A percentile compares a stretch with the other conserved stretches of the same genome.
phyloP scores from a whole-genome alignment of 2,329 filamentous ascomycete genomes.

The Fusarium hostae region DNA sequence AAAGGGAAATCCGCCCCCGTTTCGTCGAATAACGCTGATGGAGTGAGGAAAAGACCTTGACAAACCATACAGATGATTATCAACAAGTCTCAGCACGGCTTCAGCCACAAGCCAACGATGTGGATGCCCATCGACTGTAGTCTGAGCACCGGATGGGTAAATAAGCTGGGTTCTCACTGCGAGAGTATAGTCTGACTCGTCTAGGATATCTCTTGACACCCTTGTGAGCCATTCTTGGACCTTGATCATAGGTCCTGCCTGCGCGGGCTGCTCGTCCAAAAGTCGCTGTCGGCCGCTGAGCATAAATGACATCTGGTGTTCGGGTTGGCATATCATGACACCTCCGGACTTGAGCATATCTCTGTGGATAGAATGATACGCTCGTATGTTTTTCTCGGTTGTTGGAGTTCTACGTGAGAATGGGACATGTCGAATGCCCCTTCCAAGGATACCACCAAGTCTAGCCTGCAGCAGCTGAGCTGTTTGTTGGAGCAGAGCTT shows the following conservation, averaged over 20 bases:
- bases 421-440: conserved; percentile 65
- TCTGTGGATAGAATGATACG: conserved; percentile 48
- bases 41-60: conserved; percentile 47
- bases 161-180: conserved; percentile 67
- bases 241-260: conserved; percentile 62
- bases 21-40: conserved; percentile 51
- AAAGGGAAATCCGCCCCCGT: conserved; percentile 53
- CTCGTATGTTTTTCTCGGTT: conserved; percentile 49
- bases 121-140: conserved; percentile 64
- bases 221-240: conserved; percentile 62
- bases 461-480: conserved; percentile 65
- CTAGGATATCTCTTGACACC: conserved; percentile 69
- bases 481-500: conserved; percentile 67
- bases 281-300: conserved; percentile 69
- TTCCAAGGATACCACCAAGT: conserved; percentile 64
- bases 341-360: conserved; percentile 57
- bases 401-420: conserved; percentile 62
- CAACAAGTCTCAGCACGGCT: conserved; percentile 55
- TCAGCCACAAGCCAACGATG: conserved; percentile 62
- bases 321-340: conserved; percentile 69
- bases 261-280: conserved; percentile 56
- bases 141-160: conserved; percentile 65
- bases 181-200: conserved; percentile 71
- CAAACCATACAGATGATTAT: conserved; percentile 53
- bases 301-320: conserved; percentile 73